phyloP scores from a whole-genome alignment of 768 basidiomycete genomes.

The Pleurotus platypus region DNA sequence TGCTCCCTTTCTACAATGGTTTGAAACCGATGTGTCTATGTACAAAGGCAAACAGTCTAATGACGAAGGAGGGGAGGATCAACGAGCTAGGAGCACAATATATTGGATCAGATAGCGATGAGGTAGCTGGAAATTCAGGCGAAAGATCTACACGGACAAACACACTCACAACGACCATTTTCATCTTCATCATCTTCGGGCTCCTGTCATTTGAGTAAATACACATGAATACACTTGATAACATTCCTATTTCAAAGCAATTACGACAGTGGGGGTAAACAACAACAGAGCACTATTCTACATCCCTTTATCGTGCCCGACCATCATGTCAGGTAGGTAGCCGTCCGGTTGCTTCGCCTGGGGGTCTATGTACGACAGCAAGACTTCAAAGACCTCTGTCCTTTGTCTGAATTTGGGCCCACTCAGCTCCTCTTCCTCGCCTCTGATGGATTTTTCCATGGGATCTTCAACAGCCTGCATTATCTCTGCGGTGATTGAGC shows the following conservation, averaged over 20 bases:
- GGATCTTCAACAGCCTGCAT: conserved; percentile 24
- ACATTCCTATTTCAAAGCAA: too few species aligned
- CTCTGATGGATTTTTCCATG: conserved; percentile 16
- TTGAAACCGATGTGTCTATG: not conserved
- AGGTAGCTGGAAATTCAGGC: not conserved
- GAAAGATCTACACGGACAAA: too few species aligned
- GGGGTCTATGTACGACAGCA: conserved; percentile 61
- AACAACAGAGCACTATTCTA: not conserved
- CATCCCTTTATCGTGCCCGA: conserved; percentile 25
- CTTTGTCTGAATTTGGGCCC: conserved; percentile 58
- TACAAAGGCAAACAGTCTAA: conserved; percentile 37
- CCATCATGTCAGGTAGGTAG: conserved; percentile 61
- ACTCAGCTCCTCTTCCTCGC: conserved; percentile 25
- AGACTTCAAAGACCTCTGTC: conserved; percentile 63
- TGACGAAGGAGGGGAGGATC: conserved; percentile 39
- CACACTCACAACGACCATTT: too few species aligned
- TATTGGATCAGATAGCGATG: conserved; percentile 23
- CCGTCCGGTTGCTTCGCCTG: conserved; percentile 65
- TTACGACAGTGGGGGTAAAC: too few species aligned
- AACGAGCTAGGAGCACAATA: conserved; percentile 48
- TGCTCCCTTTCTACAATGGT: conserved; percentile 6
- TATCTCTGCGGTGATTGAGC: conserved; percentile 12
- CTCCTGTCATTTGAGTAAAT: too few species aligned
- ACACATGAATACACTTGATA: too few species aligned
- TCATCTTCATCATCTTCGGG: too few species aligned